These are phyloP conservation scores for Termitomyces heimii DNA, from an alignment of 768 basidiomycete genomes.

Conservation along the genomic window DNA sequence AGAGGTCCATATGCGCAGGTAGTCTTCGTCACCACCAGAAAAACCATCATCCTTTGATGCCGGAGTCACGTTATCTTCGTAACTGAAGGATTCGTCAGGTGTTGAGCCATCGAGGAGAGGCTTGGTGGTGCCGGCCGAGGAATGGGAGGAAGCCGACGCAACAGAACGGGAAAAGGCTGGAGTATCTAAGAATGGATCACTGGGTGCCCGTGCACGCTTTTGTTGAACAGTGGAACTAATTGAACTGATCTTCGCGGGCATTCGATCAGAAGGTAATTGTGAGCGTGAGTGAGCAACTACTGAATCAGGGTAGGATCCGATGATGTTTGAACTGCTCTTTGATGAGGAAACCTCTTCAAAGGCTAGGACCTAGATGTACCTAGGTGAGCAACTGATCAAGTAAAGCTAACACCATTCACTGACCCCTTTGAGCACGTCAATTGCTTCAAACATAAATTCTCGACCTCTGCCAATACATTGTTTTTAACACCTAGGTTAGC, in stretches of 20 bases:
- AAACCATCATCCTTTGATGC: conserved; percentile 22
- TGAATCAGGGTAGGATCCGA: conserved; percentile 28
- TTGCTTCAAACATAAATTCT: conserved; percentile 91
- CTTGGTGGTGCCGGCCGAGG: conserved; percentile 26
- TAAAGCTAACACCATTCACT: conserved; percentile 26
- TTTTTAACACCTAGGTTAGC: conserved; percentile 12
- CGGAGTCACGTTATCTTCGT: conserved; percentile 29
- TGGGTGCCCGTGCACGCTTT: conserved; percentile 68
- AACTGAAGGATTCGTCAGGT: conserved; percentile 32
- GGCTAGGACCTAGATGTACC: conserved; percentile 36
- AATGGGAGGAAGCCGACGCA: conserved; percentile 48
- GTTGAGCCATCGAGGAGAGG: conserved; percentile 23
- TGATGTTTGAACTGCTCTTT: conserved; percentile 26
- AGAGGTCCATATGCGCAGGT: conserved; percentile 74
- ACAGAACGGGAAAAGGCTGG: conserved; percentile 51
- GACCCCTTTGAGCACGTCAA: conserved; percentile 87
- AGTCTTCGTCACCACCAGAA: conserved; percentile 34
- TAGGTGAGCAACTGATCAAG: conserved; percentile 7
- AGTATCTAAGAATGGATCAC: conserved; percentile 77
- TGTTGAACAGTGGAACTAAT: conserved; percentile 39
- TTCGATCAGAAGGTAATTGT: conserved; percentile 38
- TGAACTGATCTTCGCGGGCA: conserved; percentile 34
- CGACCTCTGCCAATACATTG: conserved; percentile 57
- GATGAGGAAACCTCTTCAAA: conserved; percentile 64
- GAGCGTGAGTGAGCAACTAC: conserved; percentile 46